Evolutionary conservation across 345 rosid species (phyloP).

Genomic region (Erucastrum elatum): DNA sequence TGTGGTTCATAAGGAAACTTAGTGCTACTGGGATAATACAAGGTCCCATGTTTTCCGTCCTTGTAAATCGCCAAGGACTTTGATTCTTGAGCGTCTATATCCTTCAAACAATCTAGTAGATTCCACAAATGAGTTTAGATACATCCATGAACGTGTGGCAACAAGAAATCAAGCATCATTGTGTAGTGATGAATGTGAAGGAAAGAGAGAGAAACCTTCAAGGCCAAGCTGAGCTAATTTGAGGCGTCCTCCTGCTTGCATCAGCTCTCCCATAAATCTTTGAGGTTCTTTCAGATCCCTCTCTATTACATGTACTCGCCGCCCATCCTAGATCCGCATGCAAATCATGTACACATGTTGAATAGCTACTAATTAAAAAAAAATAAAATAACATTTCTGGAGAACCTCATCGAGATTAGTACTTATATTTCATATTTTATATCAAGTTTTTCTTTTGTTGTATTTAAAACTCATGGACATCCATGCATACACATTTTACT

Average conservation of each 20-base stretch:
- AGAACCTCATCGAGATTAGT: too few species aligned
- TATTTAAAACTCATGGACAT: too few species aligned
- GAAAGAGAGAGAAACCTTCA: slow-evolving; percentile 38
- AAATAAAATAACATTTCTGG: too few species aligned
- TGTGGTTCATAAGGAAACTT: slow-evolving; percentile 20
- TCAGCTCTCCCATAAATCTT: slow-evolving; percentile 64
- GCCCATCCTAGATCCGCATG: slow-evolving; percentile 50
- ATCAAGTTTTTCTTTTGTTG: too few species aligned
- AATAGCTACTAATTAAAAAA: too few species aligned
- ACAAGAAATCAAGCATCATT: not conserved
- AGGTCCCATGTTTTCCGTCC: slow-evolving; percentile 19
- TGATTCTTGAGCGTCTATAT: slow-evolving; percentile 35
- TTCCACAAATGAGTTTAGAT: not conserved
- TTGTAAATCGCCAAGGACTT: slow-evolving; percentile 15
- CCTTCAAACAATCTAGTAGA: slow-evolving; percentile 38
- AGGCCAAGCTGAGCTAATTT: slow-evolving; percentile 63
- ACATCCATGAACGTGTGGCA: not conserved
- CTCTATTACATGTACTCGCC: slow-evolving; percentile 60
- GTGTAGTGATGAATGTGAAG: not conserved
- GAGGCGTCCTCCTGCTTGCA: slow-evolving; percentile 67
- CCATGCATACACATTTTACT: too few species aligned
- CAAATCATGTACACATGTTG: too few species aligned
- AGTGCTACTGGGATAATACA: slow-evolving; percentile 21
- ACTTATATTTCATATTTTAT: too few species aligned
- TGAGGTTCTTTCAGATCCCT: slow-evolving; percentile 65